Evolutionary conservation across 805 yeast species (phyloP).

Genomic region (Wickerhamiella spandovensis): DNA sequence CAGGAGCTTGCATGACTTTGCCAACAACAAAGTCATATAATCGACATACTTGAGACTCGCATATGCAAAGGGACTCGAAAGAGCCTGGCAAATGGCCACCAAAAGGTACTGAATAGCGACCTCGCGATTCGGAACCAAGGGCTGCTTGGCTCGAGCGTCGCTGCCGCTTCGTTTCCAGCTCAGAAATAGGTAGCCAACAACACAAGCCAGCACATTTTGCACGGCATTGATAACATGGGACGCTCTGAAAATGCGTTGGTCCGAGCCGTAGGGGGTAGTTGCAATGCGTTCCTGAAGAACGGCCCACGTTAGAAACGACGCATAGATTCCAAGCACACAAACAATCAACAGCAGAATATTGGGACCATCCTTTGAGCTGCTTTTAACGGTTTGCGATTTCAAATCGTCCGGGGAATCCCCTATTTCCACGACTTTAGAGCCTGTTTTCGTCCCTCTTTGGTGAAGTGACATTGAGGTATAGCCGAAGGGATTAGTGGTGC

Average conservation of each 20-base stretch:
- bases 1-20: constrained; percentile 84
- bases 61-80: constrained; percentile 75
- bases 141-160: constrained; percentile 18
- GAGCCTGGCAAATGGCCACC: constrained; percentile 44
- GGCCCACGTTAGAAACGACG: constrained; percentile 84
- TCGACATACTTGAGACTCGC: constrained; percentile 71
- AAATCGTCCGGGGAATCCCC: too few relatives aligned
- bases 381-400: background rate
- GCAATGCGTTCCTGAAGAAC: constrained; percentile 80
- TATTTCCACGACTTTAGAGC: too few relatives aligned
- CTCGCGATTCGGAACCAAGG: constrained; percentile 12
- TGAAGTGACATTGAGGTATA: too few relatives aligned
- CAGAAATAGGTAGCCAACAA: constrained; percentile 54
- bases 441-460: too few relatives aligned
- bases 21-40: constrained; percentile 69
- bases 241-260: constrained; percentile 45
- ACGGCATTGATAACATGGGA: constrained; percentile 65
- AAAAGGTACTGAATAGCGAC: constrained; percentile 18
- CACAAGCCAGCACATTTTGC: constrained; percentile 62
- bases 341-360: constrained; percentile 10
- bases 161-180: constrained; percentile 19
- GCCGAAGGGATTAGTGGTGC: too few relatives aligned
- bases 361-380: background rate
- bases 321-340: constrained; percentile 57
- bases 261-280: constrained; percentile 55